Evolutionary conservation across 1,284 basidiomycete genomes (phyloP).

Genomic region (Trichosporon ovoides): DNA sequence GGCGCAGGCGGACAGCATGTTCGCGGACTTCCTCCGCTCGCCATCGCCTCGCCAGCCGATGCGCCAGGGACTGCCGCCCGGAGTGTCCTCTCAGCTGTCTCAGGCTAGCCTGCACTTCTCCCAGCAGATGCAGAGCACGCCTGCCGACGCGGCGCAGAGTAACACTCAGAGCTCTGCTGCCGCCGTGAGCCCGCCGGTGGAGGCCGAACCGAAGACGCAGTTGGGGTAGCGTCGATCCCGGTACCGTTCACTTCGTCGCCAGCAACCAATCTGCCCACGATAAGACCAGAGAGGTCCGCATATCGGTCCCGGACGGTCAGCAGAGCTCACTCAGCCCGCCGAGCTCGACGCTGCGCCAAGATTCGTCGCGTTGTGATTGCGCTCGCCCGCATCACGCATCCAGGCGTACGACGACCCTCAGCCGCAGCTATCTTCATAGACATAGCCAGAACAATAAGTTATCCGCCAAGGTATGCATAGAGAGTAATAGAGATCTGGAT

Average conservation of each 20-base stretch:
- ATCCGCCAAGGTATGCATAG: constrained; percentile 4
- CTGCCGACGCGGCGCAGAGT: neutral
- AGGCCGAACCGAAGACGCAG: neutral
- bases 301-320: too few species aligned
- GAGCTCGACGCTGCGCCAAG: too few species aligned
- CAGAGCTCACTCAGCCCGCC: too few species aligned
- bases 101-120: constrained; percentile 4
- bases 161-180: neutral
- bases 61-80: neutral
- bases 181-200: neutral
- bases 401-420: too few species aligned
- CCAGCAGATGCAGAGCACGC: constrained; percentile 4
- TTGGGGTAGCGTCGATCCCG: neutral
- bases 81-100: neutral
- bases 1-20: neutral
- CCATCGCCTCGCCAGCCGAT: neutral
- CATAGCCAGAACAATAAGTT: neutral
- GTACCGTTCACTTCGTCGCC: too few species aligned
- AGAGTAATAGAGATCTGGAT: neutral
- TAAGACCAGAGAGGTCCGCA: too few species aligned
- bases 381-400: too few species aligned
- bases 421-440: too few species aligned
- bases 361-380: too few species aligned
- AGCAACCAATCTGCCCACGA: too few species aligned
- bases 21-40: neutral